phyloP scores from a whole-genome alignment of 1,284 basidiomycete genomes.

The Naganishia sp. region DNA sequence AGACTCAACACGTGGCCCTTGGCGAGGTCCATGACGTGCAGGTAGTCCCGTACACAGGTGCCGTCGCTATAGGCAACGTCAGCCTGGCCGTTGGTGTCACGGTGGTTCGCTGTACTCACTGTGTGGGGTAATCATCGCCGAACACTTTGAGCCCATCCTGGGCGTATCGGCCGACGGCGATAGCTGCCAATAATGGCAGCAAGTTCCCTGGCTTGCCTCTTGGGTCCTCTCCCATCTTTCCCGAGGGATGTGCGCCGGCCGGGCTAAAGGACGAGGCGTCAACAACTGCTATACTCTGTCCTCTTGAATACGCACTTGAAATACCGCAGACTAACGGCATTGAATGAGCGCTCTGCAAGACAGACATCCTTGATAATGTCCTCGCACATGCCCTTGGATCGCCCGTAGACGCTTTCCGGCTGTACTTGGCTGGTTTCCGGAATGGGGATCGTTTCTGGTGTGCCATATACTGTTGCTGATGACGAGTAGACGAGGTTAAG shows the following conservation, averaged over 20 bases:
- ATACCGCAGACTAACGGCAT: slow-evolving; percentile 64
- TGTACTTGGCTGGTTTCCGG: slow-evolving; percentile 86
- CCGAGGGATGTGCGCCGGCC: slow-evolving; percentile 94
- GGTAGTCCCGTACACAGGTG: slow-evolving; percentile 95
- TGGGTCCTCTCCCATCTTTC: slow-evolving; percentile 94
- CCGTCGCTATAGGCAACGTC: slow-evolving; percentile 64
- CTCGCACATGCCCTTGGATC: slow-evolving; percentile 94
- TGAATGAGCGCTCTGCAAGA: slow-evolving; percentile 61
- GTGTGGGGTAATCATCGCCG: slow-evolving; percentile 96
- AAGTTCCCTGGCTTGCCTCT: slow-evolving; percentile 92
- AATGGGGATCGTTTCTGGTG: slow-evolving; percentile 87
- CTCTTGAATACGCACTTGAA: slow-evolving; percentile 75
- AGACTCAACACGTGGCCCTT: slow-evolving; percentile 90
- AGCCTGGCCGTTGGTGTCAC: not conserved
- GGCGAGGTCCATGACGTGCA: slow-evolving; percentile 95
- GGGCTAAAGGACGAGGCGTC: slow-evolving; percentile 61
- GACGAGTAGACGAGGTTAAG: slow-evolving; percentile 92
- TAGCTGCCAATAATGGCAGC: slow-evolving; percentile 89
- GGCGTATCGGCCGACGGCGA: slow-evolving; percentile 87
- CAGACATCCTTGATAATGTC: slow-evolving; percentile 87
- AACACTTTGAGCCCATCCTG: slow-evolving; percentile 85
- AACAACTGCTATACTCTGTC: not conserved
- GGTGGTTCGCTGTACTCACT: slow-evolving; percentile 57
- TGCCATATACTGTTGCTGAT: slow-evolving; percentile 98
- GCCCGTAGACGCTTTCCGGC: slow-evolving; percentile 91